Conservation (phyloP, 345 rosid species). For the Arabis hirsuta region DNA sequence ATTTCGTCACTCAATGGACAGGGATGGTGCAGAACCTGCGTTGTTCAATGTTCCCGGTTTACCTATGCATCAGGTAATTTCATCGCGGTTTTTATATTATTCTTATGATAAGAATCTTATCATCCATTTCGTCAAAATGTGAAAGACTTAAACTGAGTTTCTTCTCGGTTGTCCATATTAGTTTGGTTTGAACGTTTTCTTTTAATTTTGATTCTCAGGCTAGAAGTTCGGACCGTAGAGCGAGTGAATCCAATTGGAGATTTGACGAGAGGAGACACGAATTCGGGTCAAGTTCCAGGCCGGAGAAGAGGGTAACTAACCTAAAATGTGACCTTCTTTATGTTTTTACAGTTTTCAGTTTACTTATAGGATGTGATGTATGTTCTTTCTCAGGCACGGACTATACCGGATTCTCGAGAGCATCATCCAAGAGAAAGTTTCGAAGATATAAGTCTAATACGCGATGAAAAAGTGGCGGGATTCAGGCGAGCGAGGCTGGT, state of each 20-base stretch:
- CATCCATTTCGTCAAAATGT: no score
- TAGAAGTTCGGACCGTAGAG: not conserved
- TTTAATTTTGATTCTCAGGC: not conserved
- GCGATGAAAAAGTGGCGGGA: not conserved
- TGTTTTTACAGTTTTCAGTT: not conserved
- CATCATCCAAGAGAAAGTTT: not conserved
- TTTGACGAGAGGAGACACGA: not conserved
- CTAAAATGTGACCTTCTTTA: not conserved
- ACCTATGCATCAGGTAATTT: not conserved
- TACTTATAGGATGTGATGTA: not conserved
- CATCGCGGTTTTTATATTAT: no score
- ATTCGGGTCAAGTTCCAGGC: not conserved
- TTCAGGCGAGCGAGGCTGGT: not conserved
- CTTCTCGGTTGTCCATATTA: no score
- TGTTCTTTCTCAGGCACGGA: not conserved
- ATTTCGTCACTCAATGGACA: not conserved
- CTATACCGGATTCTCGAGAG: not conserved
- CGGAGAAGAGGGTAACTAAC: conserved; percentile 15
- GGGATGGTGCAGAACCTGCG: not conserved
- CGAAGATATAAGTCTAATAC: not conserved
- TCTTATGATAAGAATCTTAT: no score
- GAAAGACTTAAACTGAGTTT: no score
- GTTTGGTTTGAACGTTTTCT: not conserved
- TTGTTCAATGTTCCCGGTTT: not conserved
- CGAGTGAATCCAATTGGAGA: not conserved